These are phyloP conservation scores for Wallacemonas sp. DNA, from an alignment of 208 protist species.

Conservation along the genomic window DNA sequence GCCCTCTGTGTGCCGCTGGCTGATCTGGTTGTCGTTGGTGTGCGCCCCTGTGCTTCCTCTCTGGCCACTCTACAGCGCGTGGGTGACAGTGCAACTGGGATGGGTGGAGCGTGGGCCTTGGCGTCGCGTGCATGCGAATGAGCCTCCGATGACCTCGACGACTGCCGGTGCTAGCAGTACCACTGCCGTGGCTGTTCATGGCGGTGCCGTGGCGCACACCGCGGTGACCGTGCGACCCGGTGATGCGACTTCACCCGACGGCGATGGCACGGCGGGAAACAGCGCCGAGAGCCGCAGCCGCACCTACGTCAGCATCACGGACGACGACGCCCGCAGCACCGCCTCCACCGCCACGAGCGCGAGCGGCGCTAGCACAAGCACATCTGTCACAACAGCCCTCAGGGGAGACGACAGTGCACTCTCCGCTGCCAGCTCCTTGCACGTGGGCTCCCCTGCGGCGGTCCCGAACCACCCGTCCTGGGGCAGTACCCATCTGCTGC, in stretches of 20 bases:
- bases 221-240: too few relatives aligned
- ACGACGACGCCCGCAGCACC: slow-evolving; percentile 2
- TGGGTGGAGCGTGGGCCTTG: neutral
- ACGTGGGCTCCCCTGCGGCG: too few relatives aligned
- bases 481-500: slow-evolving; percentile 6
- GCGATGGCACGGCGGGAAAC: neutral
- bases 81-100: neutral
- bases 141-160: too few relatives aligned
- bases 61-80: slow-evolving; percentile 13
- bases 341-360: neutral
- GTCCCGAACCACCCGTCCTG: neutral
- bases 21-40: slow-evolving; percentile 4
- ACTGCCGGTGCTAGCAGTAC: too few relatives aligned
- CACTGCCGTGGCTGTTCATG: neutral
- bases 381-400: neutral
- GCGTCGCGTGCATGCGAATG: neutral
- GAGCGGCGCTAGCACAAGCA: neutral
- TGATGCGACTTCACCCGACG: neutral
- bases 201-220: neutral
- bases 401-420: neutral
- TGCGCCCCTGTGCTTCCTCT: slow-evolving; percentile 7
- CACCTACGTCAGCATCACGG: neutral
- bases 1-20: slow-evolving; percentile 4
- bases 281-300: neutral
- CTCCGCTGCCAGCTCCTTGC: neutral